phyloP scores from a whole-genome alignment of 2,329 filamentous ascomycete species.

The Clathrospora elynae region DNA sequence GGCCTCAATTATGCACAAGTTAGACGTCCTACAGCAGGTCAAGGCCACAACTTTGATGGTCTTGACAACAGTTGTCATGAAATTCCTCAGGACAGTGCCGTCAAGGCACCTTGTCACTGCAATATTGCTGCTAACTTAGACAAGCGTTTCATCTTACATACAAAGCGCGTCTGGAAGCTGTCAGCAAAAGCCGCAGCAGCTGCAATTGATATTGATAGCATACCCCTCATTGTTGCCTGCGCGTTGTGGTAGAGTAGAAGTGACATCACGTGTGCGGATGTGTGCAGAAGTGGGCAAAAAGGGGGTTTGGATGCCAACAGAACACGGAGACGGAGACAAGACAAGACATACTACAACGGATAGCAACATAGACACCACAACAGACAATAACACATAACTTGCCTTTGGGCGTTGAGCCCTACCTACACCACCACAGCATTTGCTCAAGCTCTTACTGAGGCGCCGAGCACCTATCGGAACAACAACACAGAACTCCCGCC shows the following conservation, averaged over 20 bases:
- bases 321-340: too few species aligned
- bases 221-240: background rate
- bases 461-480: slow-evolving; percentile 1
- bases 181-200: background rate
- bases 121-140: background rate
- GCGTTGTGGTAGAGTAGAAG: too few species aligned
- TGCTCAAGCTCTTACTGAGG: background rate
- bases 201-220: background rate
- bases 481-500: slow-evolving; percentile 1
- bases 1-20: background rate
- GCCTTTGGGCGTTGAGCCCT: too few species aligned
- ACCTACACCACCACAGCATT: too few species aligned
- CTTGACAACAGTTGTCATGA: background rate
- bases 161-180: background rate
- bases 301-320: too few species aligned
- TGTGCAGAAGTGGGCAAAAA: too few species aligned
- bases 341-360: too few species aligned
- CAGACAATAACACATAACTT: too few species aligned
- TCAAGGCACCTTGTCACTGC: background rate
- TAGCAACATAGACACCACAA: too few species aligned
- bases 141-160: background rate
- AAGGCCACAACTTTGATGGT: background rate
- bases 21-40: background rate
- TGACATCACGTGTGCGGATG: too few species aligned
- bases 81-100: background rate